Evolutionary conservation across 768 basidiomycete species (phyloP).

Genomic region (Aureoboletus auriporus): DNA sequence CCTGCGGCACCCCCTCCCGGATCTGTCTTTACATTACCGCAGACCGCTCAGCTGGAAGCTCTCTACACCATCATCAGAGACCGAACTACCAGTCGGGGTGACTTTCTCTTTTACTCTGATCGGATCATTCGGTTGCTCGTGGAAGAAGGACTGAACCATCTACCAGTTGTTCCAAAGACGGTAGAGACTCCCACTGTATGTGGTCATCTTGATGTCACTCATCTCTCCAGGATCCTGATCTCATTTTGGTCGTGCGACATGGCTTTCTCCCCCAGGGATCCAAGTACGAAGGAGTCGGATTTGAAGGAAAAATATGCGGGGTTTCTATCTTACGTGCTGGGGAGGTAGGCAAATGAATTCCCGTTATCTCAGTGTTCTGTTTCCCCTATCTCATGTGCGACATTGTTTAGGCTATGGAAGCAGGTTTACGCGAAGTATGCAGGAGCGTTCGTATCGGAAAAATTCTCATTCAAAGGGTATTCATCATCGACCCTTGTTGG

Average conservation of each 20-base stretch:
- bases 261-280: constrained; percentile 49
- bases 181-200: constrained; percentile 81
- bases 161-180: constrained; percentile 71
- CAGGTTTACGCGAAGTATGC: constrained; percentile 93
- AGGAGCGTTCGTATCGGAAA: constrained; percentile 93
- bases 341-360: constrained; percentile 50
- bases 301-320: constrained; percentile 95
- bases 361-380: background rate
- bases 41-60: constrained; percentile 91
- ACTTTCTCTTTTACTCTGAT: constrained; percentile 95
- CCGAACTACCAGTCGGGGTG: constrained; percentile 81
- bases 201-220: constrained; percentile 2
- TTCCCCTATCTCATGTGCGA: background rate
- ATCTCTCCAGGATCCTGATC: background rate
- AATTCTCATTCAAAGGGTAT: constrained; percentile 92
- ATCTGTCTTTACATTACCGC: constrained; percentile 85
- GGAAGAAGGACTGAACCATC: constrained; percentile 85
- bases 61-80: constrained; percentile 94
- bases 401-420: constrained; percentile 86
- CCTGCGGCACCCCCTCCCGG: constrained; percentile 49
- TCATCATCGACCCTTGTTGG: constrained; percentile 14
- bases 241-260: background rate
- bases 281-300: constrained; percentile 86
- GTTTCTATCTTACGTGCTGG: constrained; percentile 94
- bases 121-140: constrained; percentile 83